These are phyloP conservation scores for Selenicereus undatus DNA, from an alignment of 148 eudicot species.

Conservation along the genomic window DNA sequence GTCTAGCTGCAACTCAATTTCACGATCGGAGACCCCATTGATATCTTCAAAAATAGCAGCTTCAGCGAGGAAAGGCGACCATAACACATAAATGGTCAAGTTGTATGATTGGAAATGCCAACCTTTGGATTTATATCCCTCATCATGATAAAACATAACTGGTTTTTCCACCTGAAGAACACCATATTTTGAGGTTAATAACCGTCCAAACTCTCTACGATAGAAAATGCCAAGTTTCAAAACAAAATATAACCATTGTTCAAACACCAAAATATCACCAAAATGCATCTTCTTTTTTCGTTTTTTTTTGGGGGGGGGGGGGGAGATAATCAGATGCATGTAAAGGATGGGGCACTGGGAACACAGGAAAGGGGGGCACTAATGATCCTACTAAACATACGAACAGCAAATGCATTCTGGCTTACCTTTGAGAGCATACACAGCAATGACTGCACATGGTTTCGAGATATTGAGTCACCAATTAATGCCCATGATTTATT, in stretches of 20 bases:
- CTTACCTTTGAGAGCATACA: slow-evolving; percentile 59
- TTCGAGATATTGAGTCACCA: slow-evolving; percentile 66
- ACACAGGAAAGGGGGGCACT: background rate
- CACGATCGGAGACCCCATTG: slow-evolving; percentile 53
- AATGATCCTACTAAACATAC: background rate
- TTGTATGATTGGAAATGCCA: slow-evolving; percentile 66
- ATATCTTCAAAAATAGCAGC: slow-evolving; percentile 57
- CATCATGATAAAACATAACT: slow-evolving; percentile 55
- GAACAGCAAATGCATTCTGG: background rate
- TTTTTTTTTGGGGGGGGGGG: background rate
- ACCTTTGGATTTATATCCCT: slow-evolving; percentile 43
- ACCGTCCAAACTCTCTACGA: background rate
- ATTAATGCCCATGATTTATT: slow-evolving; percentile 66
- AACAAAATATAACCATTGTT: background rate
- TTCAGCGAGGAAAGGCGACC: slow-evolving; percentile 71
- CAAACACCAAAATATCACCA: background rate
- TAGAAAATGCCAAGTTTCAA: background rate
- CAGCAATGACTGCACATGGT: slow-evolving; percentile 59
- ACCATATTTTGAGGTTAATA: background rate
- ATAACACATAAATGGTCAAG: slow-evolving; percentile 49
- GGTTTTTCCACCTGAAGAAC: slow-evolving; percentile 58
- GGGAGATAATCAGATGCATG: background rate
- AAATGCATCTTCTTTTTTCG: too few relatives aligned
- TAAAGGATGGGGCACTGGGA: background rate
- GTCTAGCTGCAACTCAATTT: slow-evolving; percentile 56